Evolutionary conservation across 2,329 filamentous ascomycete species (phyloP), one percentile per base, ranked within the genome.

Genomic region (Aspergillus tubingensis): DNA sequence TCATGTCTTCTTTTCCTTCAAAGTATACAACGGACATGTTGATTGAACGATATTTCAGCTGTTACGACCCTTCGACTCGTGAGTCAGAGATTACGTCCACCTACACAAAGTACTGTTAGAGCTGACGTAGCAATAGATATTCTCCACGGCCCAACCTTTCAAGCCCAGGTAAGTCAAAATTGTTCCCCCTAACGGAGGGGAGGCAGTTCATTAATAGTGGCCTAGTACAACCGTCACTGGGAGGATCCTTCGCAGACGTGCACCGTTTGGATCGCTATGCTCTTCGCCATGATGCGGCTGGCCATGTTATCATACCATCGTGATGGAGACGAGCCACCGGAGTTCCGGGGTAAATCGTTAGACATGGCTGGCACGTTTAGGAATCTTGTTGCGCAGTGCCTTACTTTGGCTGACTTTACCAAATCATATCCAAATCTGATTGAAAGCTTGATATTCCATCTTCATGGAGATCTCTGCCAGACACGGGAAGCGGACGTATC

Each of bases 1-100:
- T 98, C 10, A 85, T 96, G 63, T 85, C 88, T 27, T 87, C 89
- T 53, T 84, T 98, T 44, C 95, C 95, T 1, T 83, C 89, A 0
- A 94, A 92, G 72, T 87, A 90, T 39, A 90, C 88, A 23, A 89
- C 95, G n/a, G 87, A 96, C 69, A 88, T 91, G 23, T 82, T 98
- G 17, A 90, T 96, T 62, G 88, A 89, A 63, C 87, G 94, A 62
- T 99, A 96, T 73, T 97, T 98, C 81, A 94, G 94, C 73, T 94
- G 90, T 27, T 87, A 86, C 66, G 86, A 88, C 67, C 86, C 86
- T 13, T 83, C 84, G 27, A 83, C 86, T 54, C 83, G 79, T 81
- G 70, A 67, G 86, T 88, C 48, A 30, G 58, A 48, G 13, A 32
- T 44, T 8, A 10, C 39, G 25, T 36, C 15, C 2, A 36, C 32